phyloP scores from a whole-genome alignment of 495 filamentous ascomycete species.

The Podospora appendiculata region DNA sequence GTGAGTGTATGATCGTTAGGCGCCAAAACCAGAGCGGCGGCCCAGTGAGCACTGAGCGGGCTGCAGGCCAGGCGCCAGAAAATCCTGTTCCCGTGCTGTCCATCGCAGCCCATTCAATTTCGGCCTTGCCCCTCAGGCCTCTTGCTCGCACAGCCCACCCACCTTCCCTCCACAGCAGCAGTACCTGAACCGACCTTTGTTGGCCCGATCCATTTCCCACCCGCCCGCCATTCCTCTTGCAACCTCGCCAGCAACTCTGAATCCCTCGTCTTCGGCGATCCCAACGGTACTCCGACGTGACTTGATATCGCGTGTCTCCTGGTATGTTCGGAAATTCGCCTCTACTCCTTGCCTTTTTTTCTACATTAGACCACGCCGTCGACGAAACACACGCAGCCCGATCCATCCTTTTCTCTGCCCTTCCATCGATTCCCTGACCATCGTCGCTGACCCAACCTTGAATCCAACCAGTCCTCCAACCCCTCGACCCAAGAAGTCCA shows the following conservation, averaged over 20 bases:
- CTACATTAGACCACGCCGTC: background rate
- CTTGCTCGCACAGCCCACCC: background rate
- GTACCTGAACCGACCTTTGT: slow-evolving; percentile 18
- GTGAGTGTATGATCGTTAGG: slow-evolving; percentile 8
- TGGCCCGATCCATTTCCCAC: slow-evolving; percentile 14
- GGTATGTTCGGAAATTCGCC: background rate
- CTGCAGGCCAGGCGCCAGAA: slow-evolving; percentile 6
- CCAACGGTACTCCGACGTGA: slow-evolving; percentile 1
- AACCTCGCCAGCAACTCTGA: slow-evolving; percentile 12
- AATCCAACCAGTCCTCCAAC: slow-evolving; percentile 11
- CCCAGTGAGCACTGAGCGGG: too few species aligned
- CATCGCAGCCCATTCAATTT: background rate
- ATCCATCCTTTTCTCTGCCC: slow-evolving; percentile 19
- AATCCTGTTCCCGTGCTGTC: slow-evolving; percentile 10
- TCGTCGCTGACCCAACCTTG: slow-evolving; percentile 21
- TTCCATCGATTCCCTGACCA: slow-evolving; percentile 14
- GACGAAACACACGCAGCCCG: background rate
- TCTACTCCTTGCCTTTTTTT: background rate
- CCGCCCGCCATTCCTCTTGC: slow-evolving; percentile 18
- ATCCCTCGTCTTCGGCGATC: slow-evolving; percentile 11
- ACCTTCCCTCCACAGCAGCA: background rate
- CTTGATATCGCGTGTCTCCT: background rate
- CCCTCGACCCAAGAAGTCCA: slow-evolving; percentile 7
- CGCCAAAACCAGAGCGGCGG: slow-evolving; percentile 6
- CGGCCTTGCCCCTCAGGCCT: slow-evolving; percentile 9